phyloP scores from a whole-genome alignment of 1,139 yeast species.

The Taphrina betulina region DNA sequence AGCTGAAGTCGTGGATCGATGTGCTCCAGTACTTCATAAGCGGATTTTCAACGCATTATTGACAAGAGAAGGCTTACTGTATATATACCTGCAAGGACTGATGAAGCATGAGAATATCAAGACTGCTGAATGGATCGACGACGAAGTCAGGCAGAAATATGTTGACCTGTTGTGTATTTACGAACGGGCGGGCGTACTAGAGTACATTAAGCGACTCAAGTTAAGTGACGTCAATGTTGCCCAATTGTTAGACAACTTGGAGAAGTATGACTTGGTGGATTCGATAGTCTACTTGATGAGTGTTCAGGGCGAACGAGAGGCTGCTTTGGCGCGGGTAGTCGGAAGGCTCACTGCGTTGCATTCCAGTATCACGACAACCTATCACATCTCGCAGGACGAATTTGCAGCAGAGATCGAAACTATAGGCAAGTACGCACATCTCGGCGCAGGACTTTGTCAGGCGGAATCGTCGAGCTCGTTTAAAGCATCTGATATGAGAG shows the following conservation, averaged over 20 bases:
- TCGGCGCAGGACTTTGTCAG: slow-evolving; percentile 5
- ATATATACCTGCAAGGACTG: slow-evolving; percentile 40
- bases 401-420: background rate
- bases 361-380: background rate
- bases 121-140: slow-evolving; percentile 4
- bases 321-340: slow-evolving; percentile 35
- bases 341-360: slow-evolving; percentile 37
- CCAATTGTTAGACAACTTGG: slow-evolving; percentile 36
- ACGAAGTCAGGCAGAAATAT: slow-evolving; percentile 31
- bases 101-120: slow-evolving; percentile 32
- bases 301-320: slow-evolving; percentile 36
- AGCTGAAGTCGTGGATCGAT: slow-evolving; percentile 40
- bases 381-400: background rate
- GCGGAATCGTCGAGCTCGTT: background rate
- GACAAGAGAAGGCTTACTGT: slow-evolving; percentile 35
- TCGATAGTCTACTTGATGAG: slow-evolving; percentile 37
- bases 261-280: slow-evolving; percentile 37
- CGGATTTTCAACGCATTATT: slow-evolving; percentile 32
- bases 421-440: background rate
- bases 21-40: slow-evolving; percentile 41
- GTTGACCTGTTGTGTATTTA: slow-evolving; percentile 39
- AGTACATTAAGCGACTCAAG: slow-evolving; percentile 35
- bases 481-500: background rate
- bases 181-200: slow-evolving; percentile 34
- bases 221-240: slow-evolving; percentile 35